phyloP scores from a whole-genome alignment of 1,284 basidiomycete genomes.

The Leccinum subatratum region DNA sequence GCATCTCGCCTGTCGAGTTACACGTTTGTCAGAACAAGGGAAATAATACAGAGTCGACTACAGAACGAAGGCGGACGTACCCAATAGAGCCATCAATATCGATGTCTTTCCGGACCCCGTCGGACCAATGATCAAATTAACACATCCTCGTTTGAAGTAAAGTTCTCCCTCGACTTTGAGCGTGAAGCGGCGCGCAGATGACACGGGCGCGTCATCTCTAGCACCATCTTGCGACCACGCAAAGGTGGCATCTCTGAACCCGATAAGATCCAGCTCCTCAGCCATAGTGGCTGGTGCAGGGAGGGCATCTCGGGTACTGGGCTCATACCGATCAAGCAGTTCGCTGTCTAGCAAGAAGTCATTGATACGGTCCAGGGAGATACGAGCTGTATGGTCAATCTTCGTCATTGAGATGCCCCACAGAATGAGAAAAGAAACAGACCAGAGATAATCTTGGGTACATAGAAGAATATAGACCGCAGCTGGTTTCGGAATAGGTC shows the following conservation, averaged over 20 bases:
- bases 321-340: constrained; percentile 2
- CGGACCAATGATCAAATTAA: constrained; percentile 3
- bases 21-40: background rate
- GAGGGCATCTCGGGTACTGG: background rate
- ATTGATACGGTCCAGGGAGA: constrained; percentile 3
- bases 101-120: constrained; percentile 1
- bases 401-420: background rate
- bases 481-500: background rate
- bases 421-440: background rate
- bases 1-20: constrained; percentile 1
- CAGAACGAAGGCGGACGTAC: background rate
- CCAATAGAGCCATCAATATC: constrained; percentile 1
- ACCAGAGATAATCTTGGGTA: constrained; percentile 3
- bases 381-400: background rate
- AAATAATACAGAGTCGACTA: background rate
- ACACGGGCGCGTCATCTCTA: background rate
- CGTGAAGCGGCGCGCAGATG: background rate
- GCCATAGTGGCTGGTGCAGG: background rate
- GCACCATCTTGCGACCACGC: background rate
- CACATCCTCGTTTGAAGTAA: background rate
- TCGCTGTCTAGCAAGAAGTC: background rate
- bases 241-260: constrained; percentile 2
- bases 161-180: constrained; percentile 1
- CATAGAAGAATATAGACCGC: constrained; percentile 1
- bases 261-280: background rate